These are phyloP conservation scores for Penicillium macrosclerotiorum DNA, from an alignment of 495 filamentous ascomycete genomes.

Conservation along the genomic window DNA sequence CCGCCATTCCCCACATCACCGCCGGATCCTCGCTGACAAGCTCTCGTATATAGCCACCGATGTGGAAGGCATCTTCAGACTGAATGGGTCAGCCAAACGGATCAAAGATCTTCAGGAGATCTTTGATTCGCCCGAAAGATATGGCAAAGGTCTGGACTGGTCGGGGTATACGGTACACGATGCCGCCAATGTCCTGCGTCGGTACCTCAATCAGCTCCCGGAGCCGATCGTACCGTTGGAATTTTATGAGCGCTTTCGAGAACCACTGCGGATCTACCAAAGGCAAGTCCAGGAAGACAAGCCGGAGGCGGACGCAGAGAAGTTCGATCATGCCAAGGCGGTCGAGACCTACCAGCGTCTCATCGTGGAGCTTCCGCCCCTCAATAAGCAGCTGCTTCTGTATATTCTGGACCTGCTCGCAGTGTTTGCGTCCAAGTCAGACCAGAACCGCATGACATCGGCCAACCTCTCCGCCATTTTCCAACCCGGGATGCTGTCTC, in stretches of 20 bases:
- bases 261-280: slow-evolving; percentile 77
- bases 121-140: slow-evolving; percentile 94
- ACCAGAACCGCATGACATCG: slow-evolving; percentile 94
- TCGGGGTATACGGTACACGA: slow-evolving; percentile 98
- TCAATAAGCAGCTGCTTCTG: slow-evolving; percentile 92
- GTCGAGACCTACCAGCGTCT: slow-evolving; percentile 82
- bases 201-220: slow-evolving; percentile 90
- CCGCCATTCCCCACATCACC: slow-evolving; percentile 2
- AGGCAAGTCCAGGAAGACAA: slow-evolving; percentile 51
- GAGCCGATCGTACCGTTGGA: slow-evolving; percentile 96
- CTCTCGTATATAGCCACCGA: slow-evolving; percentile 69
- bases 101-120: slow-evolving; percentile 93
- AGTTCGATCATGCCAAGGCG: slow-evolving; percentile 71
- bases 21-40: slow-evolving; percentile 9
- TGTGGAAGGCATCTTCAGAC: slow-evolving; percentile 94
- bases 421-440: slow-evolving; percentile 96
- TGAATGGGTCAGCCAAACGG: slow-evolving; percentile 94
- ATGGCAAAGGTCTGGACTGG: slow-evolving; percentile 97
- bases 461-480: slow-evolving; percentile 97
- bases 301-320: slow-evolving; percentile 32
- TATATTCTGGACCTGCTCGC: slow-evolving; percentile 98
- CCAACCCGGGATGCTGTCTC: slow-evolving; percentile 92
- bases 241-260: slow-evolving; percentile 87
- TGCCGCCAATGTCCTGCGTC: slow-evolving; percentile 92
- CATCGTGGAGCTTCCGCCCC: slow-evolving; percentile 86